Evolutionary conservation across 768 basidiomycete genomes (phyloP), one percentile per base, ranked within the genome.

Genomic region (Mycena capillaripes): DNA sequence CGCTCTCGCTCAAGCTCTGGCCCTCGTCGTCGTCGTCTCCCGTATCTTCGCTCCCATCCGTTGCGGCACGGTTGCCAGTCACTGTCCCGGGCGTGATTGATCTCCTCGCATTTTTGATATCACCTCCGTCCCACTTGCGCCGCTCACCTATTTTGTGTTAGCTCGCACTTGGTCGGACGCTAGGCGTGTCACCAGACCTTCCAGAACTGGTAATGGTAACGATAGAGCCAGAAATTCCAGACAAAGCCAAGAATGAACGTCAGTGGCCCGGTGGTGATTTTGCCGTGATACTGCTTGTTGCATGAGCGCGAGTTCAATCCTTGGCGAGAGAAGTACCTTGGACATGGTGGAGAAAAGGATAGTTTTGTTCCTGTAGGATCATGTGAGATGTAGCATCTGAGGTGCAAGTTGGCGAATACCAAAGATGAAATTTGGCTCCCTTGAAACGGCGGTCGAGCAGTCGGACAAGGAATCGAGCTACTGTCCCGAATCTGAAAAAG

Each of bases 171-270:
- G n/a, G n/a, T n/a, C n/a, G n/a, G n/a, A n/a, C n/a, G n/a, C n/a
- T n/a, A n/a, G n/a, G n/a, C n/a, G n/a, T n/a, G n/a, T n/a, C n/a
- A n/a, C n/a, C n/a, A 69, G 16, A 23, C 32, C 57, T 50, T 69
- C 66, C 66, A 69, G 58, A 69, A 69, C 21, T 60, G 48, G 46
- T 59, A 60, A n/a, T 48, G 66, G 57, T 69, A 69, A 14, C 66
- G 56, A 25, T 52, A 69, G 32, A 69, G 46, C 42, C 46, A 69
- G 21, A 69, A 69, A 44, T 59, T 53, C 66, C 66, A 69, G 7
- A 60, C 40, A 7, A 38, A 38, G 2, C 66, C 58, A n/a, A 59
- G 32, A 27, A 60, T 52, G 46, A 69, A 59, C 5, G 58, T 69
- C 7, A 69, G 34, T 0, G 57, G 46, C 2, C 66, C 57, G 29